Evolutionary conservation across 495 filamentous ascomycete genomes (phyloP), one percentile per base, ranked within the genome.

Genomic region (Stereocaulon alpinum): DNA sequence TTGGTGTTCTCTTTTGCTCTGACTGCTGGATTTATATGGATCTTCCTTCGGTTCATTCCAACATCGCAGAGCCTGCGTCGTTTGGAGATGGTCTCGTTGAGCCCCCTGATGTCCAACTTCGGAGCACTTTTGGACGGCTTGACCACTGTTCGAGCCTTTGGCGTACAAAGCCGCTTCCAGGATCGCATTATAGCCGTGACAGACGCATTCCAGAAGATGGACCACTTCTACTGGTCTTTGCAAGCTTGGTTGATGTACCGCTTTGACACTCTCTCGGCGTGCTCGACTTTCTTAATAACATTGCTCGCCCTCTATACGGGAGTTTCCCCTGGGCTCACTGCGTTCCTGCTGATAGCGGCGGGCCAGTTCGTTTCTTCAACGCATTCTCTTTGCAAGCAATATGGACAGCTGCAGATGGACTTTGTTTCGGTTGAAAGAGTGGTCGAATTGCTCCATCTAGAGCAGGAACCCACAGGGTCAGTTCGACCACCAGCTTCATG

Each of bases 121-220:
- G 88, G 88, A 30, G 84, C 87, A 12, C 75, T 93, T 9, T 67
- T 89, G 7, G 84, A 91, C 64, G 89, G 89, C 4, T 67, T 95
- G 41, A 86, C 84, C 2, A 95, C 89, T 0, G 86, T 95, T 17
- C 80, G 86, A 42, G 77, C 89, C 0, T 91, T 89, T 68, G 79
- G 75, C 47, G 87, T 84, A 6, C 82, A 91, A 64, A 70, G 76
- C 15, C 82, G 84, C 49, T 95, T 93, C 63, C 88, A 93, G 64
- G 76, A 79, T 56, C 77, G 83, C 24, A 85, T 90, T 58, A 86
- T 94, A 44, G 75, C 75, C 4, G 86, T 86, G 20, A 86, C 86
- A 0, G 89, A 94, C 69, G 79, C 79, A 3, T 94, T 94, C 69
- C 88, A 92, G 69, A 89, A 88, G 63, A 91, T 91, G 86, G 89